Percentiles rank a stretch among this genome's conserved stretches.
Evolutionary conservation across 306 rosid genomes (phyloP).

Genomic region (Vigna mungo): DNA sequence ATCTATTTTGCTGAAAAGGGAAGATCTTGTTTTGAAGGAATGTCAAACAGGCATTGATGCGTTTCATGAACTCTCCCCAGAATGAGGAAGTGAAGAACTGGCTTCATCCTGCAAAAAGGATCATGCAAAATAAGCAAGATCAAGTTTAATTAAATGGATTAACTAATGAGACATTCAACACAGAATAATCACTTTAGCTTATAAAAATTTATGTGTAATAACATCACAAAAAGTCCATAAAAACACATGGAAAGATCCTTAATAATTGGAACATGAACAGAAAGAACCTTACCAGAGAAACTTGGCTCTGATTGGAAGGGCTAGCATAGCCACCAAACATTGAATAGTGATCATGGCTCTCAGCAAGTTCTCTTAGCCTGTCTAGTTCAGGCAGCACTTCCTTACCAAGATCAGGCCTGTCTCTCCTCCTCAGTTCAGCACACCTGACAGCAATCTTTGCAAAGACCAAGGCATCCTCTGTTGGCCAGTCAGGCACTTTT

Average conservation of each 20-base stretch:
- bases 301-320: slow-evolving; percentile 48
- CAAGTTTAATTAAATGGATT: too few species aligned
- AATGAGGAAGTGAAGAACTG: slow-evolving; percentile 34
- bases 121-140: neutral
- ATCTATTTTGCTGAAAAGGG: neutral
- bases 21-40: neutral
- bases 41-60: slow-evolving; percentile 35
- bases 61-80: slow-evolving; percentile 37
- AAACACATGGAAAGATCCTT: neutral
- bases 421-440: slow-evolving; percentile 53
- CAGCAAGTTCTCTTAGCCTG: slow-evolving; percentile 46
- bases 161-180: too few species aligned
- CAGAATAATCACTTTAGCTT: too few species aligned
- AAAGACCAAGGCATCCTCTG: slow-evolving; percentile 42
- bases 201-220: too few species aligned
- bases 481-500: slow-evolving; percentile 50
- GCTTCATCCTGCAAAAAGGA: slow-evolving; percentile 39
- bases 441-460: slow-evolving; percentile 46
- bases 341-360: slow-evolving; percentile 1
- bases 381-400: slow-evolving; percentile 46
- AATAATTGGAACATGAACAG: neutral
- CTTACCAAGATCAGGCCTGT: slow-evolving; percentile 54
- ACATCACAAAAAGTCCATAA: neutral
- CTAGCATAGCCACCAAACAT: slow-evolving; percentile 1
- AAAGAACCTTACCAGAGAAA: slow-evolving; percentile 46